phyloP scores from a whole-genome alignment of 345 rosid genomes.

The Draba incana region DNA sequence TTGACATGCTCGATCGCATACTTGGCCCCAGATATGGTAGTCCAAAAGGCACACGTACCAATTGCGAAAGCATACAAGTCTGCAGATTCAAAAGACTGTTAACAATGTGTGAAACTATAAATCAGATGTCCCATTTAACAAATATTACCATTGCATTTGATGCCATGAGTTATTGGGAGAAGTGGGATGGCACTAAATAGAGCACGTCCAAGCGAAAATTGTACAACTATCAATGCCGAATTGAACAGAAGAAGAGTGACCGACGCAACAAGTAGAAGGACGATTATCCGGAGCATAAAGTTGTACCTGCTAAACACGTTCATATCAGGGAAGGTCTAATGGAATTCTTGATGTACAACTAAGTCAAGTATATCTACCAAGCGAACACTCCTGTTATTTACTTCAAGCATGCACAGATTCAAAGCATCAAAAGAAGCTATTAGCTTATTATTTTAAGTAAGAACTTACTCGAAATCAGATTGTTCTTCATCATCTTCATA shows the following conservation, averaged over 20 bases:
- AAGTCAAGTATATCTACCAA: constrained; percentile 19
- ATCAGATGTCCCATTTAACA: not conserved
- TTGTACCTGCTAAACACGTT: constrained; percentile 63
- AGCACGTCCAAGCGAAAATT: constrained; percentile 89
- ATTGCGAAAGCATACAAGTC: constrained; percentile 93
- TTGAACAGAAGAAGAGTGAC: constrained; percentile 91
- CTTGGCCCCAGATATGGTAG: constrained; percentile 82
- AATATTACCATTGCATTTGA: constrained; percentile 88
- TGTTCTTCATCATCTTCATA: constrained; percentile 74
- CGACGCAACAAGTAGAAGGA: constrained; percentile 90
- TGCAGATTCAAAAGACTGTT: constrained; percentile 41
- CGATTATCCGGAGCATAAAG: constrained; percentile 81
- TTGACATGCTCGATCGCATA: constrained; percentile 78
- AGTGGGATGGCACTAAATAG: constrained; percentile 90
- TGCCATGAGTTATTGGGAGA: constrained; percentile 95
- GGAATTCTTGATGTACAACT: not conserved
- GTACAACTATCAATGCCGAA: constrained; percentile 85
- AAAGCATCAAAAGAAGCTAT: not conserved
- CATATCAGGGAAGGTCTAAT: constrained; percentile 26
- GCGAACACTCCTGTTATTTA: not conserved
- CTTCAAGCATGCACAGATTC: constrained; percentile 3
- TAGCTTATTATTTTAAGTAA: constrained; percentile 12
- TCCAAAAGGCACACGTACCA: constrained; percentile 95
- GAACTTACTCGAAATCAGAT: constrained; percentile 86
- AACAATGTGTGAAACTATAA: not conserved